phyloP scores from a whole-genome alignment of 2,329 filamentous ascomycete genomes.

The Simplicillium sp. region DNA sequence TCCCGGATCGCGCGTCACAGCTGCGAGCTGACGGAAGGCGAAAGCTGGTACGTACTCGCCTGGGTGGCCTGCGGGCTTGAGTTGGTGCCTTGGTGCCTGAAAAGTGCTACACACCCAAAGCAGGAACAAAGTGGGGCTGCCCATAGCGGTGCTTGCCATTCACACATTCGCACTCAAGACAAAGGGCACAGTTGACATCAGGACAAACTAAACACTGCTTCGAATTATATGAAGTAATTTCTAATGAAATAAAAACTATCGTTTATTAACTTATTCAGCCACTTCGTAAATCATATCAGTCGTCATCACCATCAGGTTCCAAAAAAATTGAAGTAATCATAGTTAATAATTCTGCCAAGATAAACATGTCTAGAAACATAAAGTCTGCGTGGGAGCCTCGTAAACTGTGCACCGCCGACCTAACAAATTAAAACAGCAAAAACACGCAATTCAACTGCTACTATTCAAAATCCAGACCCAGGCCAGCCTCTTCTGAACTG shows the following conservation, averaged over 20 bases:
- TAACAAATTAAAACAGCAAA: background rate
- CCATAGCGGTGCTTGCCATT: too few species aligned
- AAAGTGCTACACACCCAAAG: background rate
- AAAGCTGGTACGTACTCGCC: constrained; percentile 6
- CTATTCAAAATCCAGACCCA: background rate
- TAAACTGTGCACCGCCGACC: too few species aligned
- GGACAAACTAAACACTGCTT: background rate
- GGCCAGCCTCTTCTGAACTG: background rate
- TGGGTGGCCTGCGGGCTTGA: constrained; percentile 1
- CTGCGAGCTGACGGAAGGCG: constrained; percentile 5
- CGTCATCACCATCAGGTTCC: too few species aligned
- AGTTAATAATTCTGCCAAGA: too few species aligned
- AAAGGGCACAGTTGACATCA: background rate
- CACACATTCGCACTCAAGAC: too few species aligned
- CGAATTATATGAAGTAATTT: background rate
- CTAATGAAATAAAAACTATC: too few species aligned
- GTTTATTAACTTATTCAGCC: background rate
- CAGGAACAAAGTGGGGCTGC: background rate
- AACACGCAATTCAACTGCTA: background rate
- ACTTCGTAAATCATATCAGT: background rate
- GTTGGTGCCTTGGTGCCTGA: constrained; percentile 14
- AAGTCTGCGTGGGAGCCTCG: too few species aligned
- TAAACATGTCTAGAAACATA: too few species aligned
- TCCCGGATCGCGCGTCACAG: constrained; percentile 32
- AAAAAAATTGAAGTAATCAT: too few species aligned